A percentile compares a stretch with the other conserved stretches of the same genome.
These are phyloP conservation scores for Fusarium scirpi DNA, from an alignment of 2,329 filamentous ascomycete genomes.

Conservation along the genomic window DNA sequence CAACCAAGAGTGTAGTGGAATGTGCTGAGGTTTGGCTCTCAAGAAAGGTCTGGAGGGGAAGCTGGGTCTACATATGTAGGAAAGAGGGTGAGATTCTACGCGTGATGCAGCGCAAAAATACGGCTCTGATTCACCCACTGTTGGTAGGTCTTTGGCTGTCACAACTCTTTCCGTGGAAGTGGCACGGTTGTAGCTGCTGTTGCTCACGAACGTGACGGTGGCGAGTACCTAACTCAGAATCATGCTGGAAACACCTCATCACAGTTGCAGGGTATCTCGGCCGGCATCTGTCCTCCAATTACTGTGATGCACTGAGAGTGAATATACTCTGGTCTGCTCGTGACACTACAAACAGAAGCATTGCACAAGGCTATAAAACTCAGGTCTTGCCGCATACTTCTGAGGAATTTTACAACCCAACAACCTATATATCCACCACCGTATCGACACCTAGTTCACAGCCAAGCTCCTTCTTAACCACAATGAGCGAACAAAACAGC, in stretches of 20 bases:
- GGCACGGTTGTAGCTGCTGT: too few species aligned
- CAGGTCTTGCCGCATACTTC: too few species aligned
- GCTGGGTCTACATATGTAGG: neutral
- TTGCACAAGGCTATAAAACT: neutral
- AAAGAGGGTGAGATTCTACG: accelerated
- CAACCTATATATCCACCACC: neutral
- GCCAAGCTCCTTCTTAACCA: neutral
- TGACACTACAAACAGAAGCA: neutral
- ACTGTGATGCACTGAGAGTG: neutral
- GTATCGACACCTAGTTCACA: neutral
- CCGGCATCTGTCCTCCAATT: neutral
- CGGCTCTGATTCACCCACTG: neutral
- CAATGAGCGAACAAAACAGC: neutral
- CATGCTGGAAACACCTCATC: accelerated
- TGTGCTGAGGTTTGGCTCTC: neutral
- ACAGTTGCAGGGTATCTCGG: neutral
- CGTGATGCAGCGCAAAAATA: accelerated
- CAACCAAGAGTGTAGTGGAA: accelerated
- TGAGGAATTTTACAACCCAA: neutral
- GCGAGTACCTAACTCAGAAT: accelerated
- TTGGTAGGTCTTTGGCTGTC: neutral
- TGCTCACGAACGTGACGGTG: neutral
- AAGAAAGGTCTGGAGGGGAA: neutral
- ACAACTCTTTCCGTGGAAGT: neutral
- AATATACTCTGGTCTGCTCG: neutral